Conservation (phyloP, 805 yeast genomes). For the Schwanniomyces yamadae region DNA sequence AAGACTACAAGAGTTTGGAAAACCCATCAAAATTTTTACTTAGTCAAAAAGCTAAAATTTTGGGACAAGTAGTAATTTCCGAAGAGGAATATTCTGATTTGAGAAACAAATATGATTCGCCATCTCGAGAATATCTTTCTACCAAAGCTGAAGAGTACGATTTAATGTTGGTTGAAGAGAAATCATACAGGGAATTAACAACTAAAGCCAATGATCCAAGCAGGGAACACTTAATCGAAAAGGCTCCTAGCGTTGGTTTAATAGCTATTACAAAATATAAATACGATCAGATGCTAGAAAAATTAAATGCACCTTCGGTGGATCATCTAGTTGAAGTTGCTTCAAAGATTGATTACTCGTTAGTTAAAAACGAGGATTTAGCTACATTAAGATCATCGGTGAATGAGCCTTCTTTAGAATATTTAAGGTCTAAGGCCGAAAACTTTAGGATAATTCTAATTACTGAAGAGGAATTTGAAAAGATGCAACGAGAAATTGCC, state of each 20-base stretch:
- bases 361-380: slow-evolving; percentile 12
- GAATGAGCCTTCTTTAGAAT: slow-evolving; percentile 27
- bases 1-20: slow-evolving; percentile 10
- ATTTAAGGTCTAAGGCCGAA: slow-evolving; percentile 24
- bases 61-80: slow-evolving; percentile 17
- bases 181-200: slow-evolving; percentile 4
- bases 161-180: slow-evolving; percentile 3
- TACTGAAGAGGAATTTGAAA: slow-evolving; percentile 19
- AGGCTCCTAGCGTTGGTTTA: slow-evolving; percentile 23
- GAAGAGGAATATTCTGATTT: slow-evolving; percentile 15
- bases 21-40: slow-evolving; percentile 1
- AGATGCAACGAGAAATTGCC: neutral
- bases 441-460: slow-evolving; percentile 15
- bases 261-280: slow-evolving; percentile 15
- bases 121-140: slow-evolving; percentile 16
- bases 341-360: slow-evolving; percentile 4
- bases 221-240: slow-evolving; percentile 13
- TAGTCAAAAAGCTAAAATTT: slow-evolving; percentile 11
- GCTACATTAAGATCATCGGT: slow-evolving; percentile 8
- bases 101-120: slow-evolving; percentile 15
- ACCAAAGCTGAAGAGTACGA: slow-evolving; percentile 13
- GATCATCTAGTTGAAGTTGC: slow-evolving; percentile 27
- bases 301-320: slow-evolving; percentile 22
- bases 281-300: slow-evolving; percentile 12
- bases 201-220: slow-evolving; percentile 10